These are phyloP conservation scores for Hypoxylon sp. DNA, from an alignment of 2,329 filamentous ascomycete genomes.

Conservation along the genomic window DNA sequence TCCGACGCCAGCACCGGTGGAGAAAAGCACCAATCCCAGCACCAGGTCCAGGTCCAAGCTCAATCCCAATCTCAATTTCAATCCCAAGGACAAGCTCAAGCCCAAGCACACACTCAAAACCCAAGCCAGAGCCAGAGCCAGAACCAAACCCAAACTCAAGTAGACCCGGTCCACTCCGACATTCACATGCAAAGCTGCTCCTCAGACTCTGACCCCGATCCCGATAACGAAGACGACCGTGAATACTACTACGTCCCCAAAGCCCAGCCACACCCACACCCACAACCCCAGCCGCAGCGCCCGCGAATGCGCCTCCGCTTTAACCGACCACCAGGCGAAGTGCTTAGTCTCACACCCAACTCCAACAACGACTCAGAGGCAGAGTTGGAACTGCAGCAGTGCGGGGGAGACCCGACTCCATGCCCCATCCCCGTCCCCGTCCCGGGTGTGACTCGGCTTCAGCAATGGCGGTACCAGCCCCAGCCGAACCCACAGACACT, in stretches of 20 bases:
- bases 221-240: conserved; percentile 2
- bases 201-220: neutral
- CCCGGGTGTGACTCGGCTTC: neutral
- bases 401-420: neutral
- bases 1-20: neutral
- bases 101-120: neutral
- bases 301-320: neutral
- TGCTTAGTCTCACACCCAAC: neutral
- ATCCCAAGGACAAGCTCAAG: too few relatives aligned
- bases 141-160: neutral
- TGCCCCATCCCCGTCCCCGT: conserved; percentile 11
- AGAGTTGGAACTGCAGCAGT: neutral
- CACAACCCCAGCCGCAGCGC: neutral
- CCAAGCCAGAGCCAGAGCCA: too few relatives aligned
- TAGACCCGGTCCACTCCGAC: neutral
- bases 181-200: conserved; percentile 8
- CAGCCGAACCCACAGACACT: conserved; percentile 4
- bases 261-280: neutral
- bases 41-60: neutral
- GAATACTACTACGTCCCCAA: conserved; percentile 14
- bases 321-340: neutral
- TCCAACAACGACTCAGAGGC: neutral
- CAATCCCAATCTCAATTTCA: too few relatives aligned
- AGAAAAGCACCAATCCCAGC: neutral
- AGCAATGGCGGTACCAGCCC: conserved; percentile 33